Evolutionary conservation across 169 alveolate species (phyloP), one percentile per base, ranked within the genome.

Genomic region (Neospora caninum): DNA sequence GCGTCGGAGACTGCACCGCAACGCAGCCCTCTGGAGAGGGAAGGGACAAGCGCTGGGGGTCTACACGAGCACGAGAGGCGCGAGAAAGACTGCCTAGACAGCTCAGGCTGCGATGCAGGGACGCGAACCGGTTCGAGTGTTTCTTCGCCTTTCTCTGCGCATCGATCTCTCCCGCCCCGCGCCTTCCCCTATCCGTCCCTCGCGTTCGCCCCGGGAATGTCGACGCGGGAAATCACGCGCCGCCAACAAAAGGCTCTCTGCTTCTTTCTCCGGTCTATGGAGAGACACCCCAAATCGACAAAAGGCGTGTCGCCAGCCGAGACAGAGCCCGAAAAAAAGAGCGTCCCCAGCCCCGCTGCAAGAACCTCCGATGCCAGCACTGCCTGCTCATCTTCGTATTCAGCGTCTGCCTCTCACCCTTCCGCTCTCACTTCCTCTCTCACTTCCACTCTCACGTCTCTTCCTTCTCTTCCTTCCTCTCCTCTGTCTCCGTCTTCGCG

Each of bases 241-340:
- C 53, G 67, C 4, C 89, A 82, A 67, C 89, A 82, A 27, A 38
- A 42, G 64, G 89, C 89, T 27, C 89, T 82, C 53, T 9, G 43
- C 64, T 16, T 41, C 89, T 82, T 29, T n/a, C 86, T 78, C 39
- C 86, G 86, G 4, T 29, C 39, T 25, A 16, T 78, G n/a, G 73
- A 64, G n/a, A 64, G 73, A 27, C 7, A 9, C 31, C 16, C n/a
- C 7, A 29, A 7, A 9, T 20, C 82, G 34, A 69, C 82, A 18
- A 4, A 18, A 9, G 22, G 42, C 22, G 38, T 18, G n/a, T 69
- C 82, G 34, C 82, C 82, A 2, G n/a, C 82, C n/a, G 22, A 34
- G 18, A 18, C 13, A 6, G 38, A 69, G 18, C 2, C 39, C 22
- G 38, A 29, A 69, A 20, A 2, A 31, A 78, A 78, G 45, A 38